Base-by-base conservation (phyloP, 441 rosid genomes). In the Erodium trifolium region DNA sequence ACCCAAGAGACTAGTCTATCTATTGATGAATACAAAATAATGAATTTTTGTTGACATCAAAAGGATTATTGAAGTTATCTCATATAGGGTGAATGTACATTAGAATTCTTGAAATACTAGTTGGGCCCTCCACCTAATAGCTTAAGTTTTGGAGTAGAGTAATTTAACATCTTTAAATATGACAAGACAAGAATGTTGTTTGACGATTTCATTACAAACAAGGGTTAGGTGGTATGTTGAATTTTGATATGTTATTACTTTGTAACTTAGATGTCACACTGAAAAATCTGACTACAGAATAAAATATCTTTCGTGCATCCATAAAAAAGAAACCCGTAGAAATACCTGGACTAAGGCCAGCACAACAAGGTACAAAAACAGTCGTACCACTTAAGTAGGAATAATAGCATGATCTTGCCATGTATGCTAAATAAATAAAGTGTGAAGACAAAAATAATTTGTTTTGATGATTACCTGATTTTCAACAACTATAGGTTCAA, bases 401-500 rank as follows among this genome's bases (percentile, higher is more conserved):
- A 60, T 59, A 14, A 18, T 51, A 51, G 4, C 60, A 53, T 53
- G 19, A 53, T 16, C 14, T 53, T 53, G 8, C 19, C 60, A 5
- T 53, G 34, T 27, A 27, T 10, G 29, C 63, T 59, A 18, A 18
- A 19, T 60, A 60, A 23, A 60, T 60, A 4, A 60, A 27, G 17
- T 60, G 11, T 60, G 34, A 60, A 11, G 65, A 60, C 65, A 60
- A 23, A 60, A 51, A n/a, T 2, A 23, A 23, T 60, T 55, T 55
- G 34, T 10, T 60, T 9, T 9, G 14, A 23, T 60, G n/a, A 19
- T 19, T 23, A 60, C 65, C 65, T 60, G 65, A 60, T 60, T 60
- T 60, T 60, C 65, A 60, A 59, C 63, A 59, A 29, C 23, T 60
- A 60, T 27, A 60, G 65, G 65, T 60, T 60, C 65, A 5, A 23